These are phyloP conservation scores for Ascocoryne sarcoides DNA, from an alignment of 2,329 filamentous ascomycete species.

Conservation along the genomic window DNA sequence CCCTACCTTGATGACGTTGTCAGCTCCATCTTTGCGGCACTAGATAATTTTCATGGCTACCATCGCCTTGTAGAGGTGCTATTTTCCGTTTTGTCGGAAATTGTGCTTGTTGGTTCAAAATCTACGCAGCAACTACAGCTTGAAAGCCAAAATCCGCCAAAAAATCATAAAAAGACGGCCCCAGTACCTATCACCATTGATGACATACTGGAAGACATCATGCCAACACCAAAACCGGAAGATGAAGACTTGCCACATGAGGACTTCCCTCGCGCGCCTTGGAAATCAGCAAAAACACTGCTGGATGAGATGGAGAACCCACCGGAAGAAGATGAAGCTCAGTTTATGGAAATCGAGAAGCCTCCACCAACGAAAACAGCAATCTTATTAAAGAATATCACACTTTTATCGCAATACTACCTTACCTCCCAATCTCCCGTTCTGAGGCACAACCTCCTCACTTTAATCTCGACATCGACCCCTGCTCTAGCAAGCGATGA, in stretches of 20 bases:
- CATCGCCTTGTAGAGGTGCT: slow-evolving; percentile 74
- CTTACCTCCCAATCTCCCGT: slow-evolving; percentile 75
- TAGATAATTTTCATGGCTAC: slow-evolving; percentile 96
- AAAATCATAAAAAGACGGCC: slow-evolving; percentile 37
- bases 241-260: slow-evolving; percentile 15
- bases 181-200: slow-evolving; percentile 31
- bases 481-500: slow-evolving; percentile 67
- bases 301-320: slow-evolving; percentile 22
- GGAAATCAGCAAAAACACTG: slow-evolving; percentile 30
- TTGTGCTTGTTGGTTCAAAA: slow-evolving; percentile 73
- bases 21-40: slow-evolving; percentile 78
- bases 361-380: slow-evolving; percentile 71
- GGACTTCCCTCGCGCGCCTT: slow-evolving; percentile 28
- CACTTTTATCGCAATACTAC: slow-evolving; percentile 79
- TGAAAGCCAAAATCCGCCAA: slow-evolving; percentile 14
- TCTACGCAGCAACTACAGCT: slow-evolving; percentile 38
- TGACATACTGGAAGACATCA: slow-evolving; percentile 41
- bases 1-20: slow-evolving; percentile 90
- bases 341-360: slow-evolving; percentile 41
- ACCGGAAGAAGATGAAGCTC: slow-evolving; percentile 29
- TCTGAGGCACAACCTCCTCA: slow-evolving; percentile 69
- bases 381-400: slow-evolving; percentile 70
- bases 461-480: slow-evolving; percentile 64
- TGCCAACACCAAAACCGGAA: slow-evolving; percentile 39
- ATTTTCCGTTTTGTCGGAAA: slow-evolving; percentile 72